A percentile compares a stretch with the other conserved stretches of the same genome.
Conservation (phyloP, 495 filamentous ascomycete genomes). For the Hyphodiscus hymeniophilus region DNA sequence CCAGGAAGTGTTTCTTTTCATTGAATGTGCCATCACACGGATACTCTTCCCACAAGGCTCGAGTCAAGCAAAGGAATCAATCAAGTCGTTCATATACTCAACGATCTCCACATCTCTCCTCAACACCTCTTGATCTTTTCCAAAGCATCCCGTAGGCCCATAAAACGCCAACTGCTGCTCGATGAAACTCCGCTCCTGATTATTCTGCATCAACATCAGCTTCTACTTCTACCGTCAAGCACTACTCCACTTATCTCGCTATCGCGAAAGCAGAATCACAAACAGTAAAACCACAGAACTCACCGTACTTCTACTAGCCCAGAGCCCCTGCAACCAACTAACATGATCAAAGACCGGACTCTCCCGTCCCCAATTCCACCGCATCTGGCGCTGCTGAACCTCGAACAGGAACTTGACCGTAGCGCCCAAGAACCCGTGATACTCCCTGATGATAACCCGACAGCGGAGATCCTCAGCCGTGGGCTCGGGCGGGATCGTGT, state of each 20-base stretch:
- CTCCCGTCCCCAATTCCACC: conserved; percentile 7
- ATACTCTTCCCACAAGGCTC: neutral
- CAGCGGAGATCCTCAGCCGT: conserved; percentile 5
- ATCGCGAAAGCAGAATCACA: neutral
- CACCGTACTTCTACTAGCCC: conserved; percentile 20
- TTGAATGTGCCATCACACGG: too few species aligned
- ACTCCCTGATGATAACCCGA: conserved; percentile 8
- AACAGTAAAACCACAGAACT: neutral
- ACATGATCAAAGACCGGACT: conserved; percentile 15
- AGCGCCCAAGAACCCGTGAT: conserved; percentile 14
- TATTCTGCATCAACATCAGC: conserved; percentile 11
- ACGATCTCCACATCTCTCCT: conserved; percentile 23
- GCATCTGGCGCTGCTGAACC: conserved; percentile 16
- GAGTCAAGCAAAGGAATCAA: conserved; percentile 20
- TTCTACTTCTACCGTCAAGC: neutral
- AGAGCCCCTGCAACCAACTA: conserved; percentile 20
- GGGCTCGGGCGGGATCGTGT: neutral
- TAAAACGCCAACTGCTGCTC: conserved; percentile 21
- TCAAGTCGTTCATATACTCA: conserved; percentile 30
- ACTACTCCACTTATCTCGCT: neutral
- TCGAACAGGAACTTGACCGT: conserved; percentile 17
- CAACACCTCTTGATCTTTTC: conserved; percentile 20
- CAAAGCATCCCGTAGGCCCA: conserved; percentile 16
- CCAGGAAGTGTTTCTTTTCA: too few species aligned
- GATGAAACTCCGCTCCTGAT: conserved; percentile 19